A percentile compares a stretch with the other conserved stretches of the same genome.
Evolutionary conservation across 1,139 yeast species (phyloP).

Genomic region (Zygosaccharomyces sapae): DNA sequence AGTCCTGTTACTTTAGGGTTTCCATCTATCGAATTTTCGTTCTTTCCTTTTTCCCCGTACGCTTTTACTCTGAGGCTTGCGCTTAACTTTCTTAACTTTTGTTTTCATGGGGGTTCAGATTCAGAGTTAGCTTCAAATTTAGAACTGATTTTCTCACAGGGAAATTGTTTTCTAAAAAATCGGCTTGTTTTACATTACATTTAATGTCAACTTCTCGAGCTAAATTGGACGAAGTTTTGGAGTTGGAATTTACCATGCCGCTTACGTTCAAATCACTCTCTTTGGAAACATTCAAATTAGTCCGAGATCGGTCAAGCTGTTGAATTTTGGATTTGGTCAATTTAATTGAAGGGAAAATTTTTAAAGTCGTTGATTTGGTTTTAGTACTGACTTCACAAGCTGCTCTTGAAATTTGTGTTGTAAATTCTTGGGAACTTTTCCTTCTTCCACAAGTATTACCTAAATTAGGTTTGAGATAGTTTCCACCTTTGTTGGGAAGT

Average conservation of each 20-base stretch:
- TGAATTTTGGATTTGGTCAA: not conserved
- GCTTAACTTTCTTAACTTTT: too few relatives aligned
- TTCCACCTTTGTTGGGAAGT: too few relatives aligned
- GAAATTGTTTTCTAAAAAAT: too few relatives aligned
- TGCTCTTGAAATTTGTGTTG: not conserved
- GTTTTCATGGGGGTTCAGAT: too few relatives aligned
- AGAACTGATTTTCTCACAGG: too few relatives aligned
- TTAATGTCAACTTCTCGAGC: not conserved
- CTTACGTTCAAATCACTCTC: not conserved
- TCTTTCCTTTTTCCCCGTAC: too few relatives aligned
- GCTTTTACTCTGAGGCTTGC: too few relatives aligned
- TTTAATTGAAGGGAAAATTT: not conserved
- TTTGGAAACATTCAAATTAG: not conserved
- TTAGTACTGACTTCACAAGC: not conserved
- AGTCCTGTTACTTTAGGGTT: too few relatives aligned
- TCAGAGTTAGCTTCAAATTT: too few relatives aligned
- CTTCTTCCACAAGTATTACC: not conserved
- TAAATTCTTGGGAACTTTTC: not conserved
- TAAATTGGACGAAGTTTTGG: not conserved
- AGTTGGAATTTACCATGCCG: not conserved
- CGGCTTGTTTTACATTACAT: not conserved
- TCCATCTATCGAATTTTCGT: too few relatives aligned
- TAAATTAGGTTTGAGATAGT: not conserved
- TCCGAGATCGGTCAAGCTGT: not conserved
- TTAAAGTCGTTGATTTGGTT: not conserved